Evolutionary conservation across 208 protist species (phyloP).

Genomic region (Crithidia brevicula): DNA sequence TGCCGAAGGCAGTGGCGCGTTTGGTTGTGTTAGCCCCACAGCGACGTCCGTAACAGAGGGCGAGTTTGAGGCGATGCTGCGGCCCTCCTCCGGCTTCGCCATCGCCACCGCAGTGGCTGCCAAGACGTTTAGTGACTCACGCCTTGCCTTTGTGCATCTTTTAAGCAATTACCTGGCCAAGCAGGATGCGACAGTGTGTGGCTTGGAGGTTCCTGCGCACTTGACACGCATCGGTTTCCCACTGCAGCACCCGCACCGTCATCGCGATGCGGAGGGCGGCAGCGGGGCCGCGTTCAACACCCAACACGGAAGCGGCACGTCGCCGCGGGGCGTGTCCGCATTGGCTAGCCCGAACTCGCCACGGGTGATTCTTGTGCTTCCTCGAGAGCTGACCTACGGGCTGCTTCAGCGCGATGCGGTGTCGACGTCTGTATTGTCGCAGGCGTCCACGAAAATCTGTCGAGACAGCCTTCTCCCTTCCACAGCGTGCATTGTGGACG

Average conservation of each 20-base stretch:
- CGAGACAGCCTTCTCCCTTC: not conserved
- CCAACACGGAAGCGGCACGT: too few species aligned
- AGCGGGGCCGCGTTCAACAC: too few species aligned
- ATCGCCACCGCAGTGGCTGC: constrained; percentile 11
- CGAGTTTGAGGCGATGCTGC: constrained; percentile 16
- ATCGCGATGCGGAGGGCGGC: too few species aligned
- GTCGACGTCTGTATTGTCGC: not conserved
- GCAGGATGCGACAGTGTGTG: constrained; percentile 7
- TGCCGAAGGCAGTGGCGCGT: not conserved
- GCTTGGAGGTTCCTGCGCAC: constrained; percentile 8
- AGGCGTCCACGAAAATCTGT: not conserved
- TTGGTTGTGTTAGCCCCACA: not conserved
- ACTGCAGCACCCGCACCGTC: too few species aligned
- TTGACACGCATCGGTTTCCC: constrained; percentile 1
- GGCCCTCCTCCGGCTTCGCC: not conserved
- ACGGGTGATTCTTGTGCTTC: not conserved
- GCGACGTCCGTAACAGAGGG: not conserved
- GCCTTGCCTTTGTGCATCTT: constrained; percentile 5
- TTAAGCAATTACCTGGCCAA: not conserved
- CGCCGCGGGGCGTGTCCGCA: not conserved
- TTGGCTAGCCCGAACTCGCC: not conserved
- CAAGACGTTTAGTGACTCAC: constrained; percentile 1
- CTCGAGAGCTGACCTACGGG: not conserved
- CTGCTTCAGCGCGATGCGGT: not conserved
- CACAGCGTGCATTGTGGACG: constrained; percentile 1